Conservation (phyloP, 2,329 filamentous ascomycete genomes). For the Aspergillus unguis region DNA sequence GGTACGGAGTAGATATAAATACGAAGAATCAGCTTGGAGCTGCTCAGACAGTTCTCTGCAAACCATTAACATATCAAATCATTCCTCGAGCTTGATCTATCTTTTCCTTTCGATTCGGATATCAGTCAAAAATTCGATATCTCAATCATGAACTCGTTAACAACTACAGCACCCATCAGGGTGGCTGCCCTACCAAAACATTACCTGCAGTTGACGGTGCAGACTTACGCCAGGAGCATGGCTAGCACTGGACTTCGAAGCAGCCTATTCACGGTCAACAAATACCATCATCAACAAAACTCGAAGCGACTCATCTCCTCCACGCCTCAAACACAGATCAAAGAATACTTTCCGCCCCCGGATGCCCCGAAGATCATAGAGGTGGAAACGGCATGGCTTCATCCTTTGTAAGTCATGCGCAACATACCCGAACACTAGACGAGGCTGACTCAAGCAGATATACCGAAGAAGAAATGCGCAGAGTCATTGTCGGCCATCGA, state of each 20-base stretch:
- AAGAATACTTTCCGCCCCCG: constrained; percentile 57
- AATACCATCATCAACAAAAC: constrained; percentile 12
- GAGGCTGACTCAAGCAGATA: constrained; percentile 46
- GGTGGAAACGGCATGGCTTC: constrained; percentile 66
- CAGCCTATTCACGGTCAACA: constrained; percentile 17
- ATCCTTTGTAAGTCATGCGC: constrained; percentile 50
- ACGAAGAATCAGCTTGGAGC: neutral
- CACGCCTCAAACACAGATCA: constrained; percentile 34
- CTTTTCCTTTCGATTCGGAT: neutral
- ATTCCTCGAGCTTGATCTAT: neutral
- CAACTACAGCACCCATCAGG: constrained; percentile 27
- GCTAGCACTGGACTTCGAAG: constrained; percentile 24
- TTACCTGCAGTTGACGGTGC: constrained; percentile 23
- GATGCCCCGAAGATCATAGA: constrained; percentile 60
- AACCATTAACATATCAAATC: neutral
- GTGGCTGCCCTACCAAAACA: constrained; percentile 25
- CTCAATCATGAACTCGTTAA: constrained; percentile 28
- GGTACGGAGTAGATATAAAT: constrained; percentile 1
- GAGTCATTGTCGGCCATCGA: constrained; percentile 72
- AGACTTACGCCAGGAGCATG: constrained; percentile 24
- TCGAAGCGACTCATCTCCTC: constrained; percentile 37
- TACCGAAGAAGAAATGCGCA: constrained; percentile 73
- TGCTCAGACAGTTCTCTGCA: neutral
- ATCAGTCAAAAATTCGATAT: neutral
- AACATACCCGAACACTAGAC: neutral